Base-by-base conservation (phyloP, 2,329 filamentous ascomycete species). In the Leptographium radiaticola region DNA sequence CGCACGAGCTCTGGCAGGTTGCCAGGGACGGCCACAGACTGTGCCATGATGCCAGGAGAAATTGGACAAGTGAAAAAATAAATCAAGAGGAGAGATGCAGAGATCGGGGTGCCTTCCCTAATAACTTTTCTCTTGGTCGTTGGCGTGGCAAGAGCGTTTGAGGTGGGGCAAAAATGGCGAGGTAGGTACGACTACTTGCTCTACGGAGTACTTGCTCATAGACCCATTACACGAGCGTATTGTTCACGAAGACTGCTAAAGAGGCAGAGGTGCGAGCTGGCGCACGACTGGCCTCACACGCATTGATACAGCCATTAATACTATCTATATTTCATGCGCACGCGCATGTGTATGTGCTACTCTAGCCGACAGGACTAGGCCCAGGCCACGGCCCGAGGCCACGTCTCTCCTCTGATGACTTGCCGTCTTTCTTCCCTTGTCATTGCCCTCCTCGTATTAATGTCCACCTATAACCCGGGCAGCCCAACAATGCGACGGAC, bases 1-100 rank as follows among this genome's bases (percentile, higher is more conserved):
- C 68, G 71, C 54, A 81, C 75, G 15, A 81, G 71, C 2, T 70
- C 68, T 1, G 76, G 75, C 1, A 81, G 71, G 55, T 75, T 73
- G 3, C 63, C 55, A 0, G 75, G 75, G 1, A 67, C 69, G 43
- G 65, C 70, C 47, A 71, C 59, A 5, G 66, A 66, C 33, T 67
- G 33, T 10, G 46, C 34, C 53, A 55, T 55, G 9, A 15, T 10
- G 33, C 18, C 12, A 20, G 11, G 46, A 36, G 31, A 49, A 12
- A 31, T n/a, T 13, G 15, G 30, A 49, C n/a, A 39, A 36, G 39
- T 2, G 34, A 18, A 33, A 47, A 30, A n/a, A 9, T 11, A 38
- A 20, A 25, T 25, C 25, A 25, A 5, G 30, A 33, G 20, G 12
- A 52, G 30, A 38, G 7, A 38, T 11, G 4, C n/a, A 11, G 48